These are phyloP conservation scores for Neurospora cerealis DNA, from an alignment of 495 filamentous ascomycete genomes.

Conservation along the genomic window DNA sequence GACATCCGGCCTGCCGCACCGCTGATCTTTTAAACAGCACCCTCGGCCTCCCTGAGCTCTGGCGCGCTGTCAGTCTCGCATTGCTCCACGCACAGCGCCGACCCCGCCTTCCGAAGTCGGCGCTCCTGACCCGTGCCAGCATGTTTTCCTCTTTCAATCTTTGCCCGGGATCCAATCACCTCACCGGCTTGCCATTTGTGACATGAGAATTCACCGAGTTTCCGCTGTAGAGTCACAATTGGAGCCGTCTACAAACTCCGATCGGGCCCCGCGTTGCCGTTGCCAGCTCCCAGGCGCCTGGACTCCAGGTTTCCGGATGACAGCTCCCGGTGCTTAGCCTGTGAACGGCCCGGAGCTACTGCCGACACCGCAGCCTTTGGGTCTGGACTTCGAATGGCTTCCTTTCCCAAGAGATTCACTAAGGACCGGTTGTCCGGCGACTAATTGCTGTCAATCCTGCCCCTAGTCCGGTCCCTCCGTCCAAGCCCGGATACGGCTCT, in stretches of 20 bases:
- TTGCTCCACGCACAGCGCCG: background rate
- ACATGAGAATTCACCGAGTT: background rate
- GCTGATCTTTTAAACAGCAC: background rate
- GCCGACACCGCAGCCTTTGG: background rate
- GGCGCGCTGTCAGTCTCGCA: background rate
- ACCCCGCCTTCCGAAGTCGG: constrained; percentile 28
- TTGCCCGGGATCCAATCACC: background rate
- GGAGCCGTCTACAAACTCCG: background rate
- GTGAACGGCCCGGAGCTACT: background rate
- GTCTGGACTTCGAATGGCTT: background rate
- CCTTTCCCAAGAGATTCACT: background rate
- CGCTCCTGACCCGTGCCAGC: background rate
- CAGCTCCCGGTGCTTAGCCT: background rate
- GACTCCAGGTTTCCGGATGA: background rate
- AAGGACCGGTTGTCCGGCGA: background rate
- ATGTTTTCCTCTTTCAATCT: background rate
- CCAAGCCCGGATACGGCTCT: background rate
- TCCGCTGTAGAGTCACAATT: background rate
- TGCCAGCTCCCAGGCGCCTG: background rate
- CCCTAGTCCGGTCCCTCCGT: background rate
- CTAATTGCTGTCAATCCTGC: background rate
- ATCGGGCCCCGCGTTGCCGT: background rate
- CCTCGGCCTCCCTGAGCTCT: constrained; percentile 4
- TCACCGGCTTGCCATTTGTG: background rate
- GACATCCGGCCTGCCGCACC: background rate